Evolutionary conservation across 2,329 filamentous ascomycete genomes (phyloP).

Genomic region (Aspergillus piperis): DNA sequence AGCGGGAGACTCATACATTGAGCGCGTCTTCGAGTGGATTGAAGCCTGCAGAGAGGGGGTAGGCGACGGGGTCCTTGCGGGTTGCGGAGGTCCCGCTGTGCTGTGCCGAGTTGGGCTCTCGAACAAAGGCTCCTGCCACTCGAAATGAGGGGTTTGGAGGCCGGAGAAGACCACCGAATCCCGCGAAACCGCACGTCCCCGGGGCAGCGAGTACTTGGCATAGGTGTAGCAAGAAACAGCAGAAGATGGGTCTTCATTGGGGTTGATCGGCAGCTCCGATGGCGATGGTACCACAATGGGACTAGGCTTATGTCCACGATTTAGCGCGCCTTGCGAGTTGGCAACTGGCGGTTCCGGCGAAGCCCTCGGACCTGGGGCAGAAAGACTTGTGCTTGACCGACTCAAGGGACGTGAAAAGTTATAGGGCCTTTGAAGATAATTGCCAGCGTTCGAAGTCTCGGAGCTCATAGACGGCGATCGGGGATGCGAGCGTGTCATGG

Average conservation of each 20-base stretch:
- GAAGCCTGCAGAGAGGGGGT: conserved; percentile 23
- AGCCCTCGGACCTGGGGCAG: conserved; percentile 32
- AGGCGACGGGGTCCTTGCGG: conserved; percentile 37
- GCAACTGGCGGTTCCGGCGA: conserved; percentile 39
- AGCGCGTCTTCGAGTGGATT: conserved; percentile 30
- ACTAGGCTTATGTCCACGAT: conserved; percentile 30
- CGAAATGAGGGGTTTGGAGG: conserved; percentile 56
- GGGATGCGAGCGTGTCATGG: conserved; percentile 62
- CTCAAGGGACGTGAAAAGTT: conserved; percentile 95
- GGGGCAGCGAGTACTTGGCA: conserved; percentile 78
- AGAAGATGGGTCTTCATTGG: conserved; percentile 36
- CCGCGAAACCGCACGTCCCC: conserved; percentile 76
- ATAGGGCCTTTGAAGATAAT: conserved; percentile 69
- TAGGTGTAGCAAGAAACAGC: conserved; percentile 78
- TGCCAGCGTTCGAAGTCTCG: conserved; percentile 67
- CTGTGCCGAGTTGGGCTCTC: conserved; percentile 40
- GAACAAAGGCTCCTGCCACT: conserved; percentile 63
- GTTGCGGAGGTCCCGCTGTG: conserved; percentile 25
- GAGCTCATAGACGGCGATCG: conserved; percentile 85
- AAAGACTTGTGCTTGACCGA: conserved; percentile 46
- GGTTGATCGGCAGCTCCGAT: conserved; percentile 23
- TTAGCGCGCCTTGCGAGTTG: conserved; percentile 25
- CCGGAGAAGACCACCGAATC: conserved; percentile 63
- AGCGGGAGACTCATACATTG: conserved; percentile 30
- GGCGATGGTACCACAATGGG: conserved; percentile 36